Evolutionary conservation across 75 land plant species (phyloP).

Genomic region (Pinus tabuliformis): DNA sequence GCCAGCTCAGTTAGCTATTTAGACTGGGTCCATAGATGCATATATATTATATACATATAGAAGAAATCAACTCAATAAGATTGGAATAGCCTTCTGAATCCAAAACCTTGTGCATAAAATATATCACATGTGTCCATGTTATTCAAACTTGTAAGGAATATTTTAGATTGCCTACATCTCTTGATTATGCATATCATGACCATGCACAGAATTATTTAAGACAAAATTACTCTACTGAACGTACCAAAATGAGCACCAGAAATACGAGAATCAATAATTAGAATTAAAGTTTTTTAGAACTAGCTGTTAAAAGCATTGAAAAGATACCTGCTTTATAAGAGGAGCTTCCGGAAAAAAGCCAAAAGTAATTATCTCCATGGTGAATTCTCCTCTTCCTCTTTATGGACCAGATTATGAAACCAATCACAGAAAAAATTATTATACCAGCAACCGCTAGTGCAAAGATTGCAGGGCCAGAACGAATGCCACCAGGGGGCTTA

Average conservation of each 20-base stretch:
- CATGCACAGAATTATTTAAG: background rate
- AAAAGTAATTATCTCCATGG: constrained; percentile 6
- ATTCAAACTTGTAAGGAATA: background rate
- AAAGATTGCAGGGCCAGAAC: background rate
- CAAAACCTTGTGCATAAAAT: background rate
- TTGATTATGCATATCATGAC: background rate
- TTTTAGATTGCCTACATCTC: background rate
- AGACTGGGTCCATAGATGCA: background rate
- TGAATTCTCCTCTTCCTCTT: constrained; percentile 8
- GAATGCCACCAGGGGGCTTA: background rate
- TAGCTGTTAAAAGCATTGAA: background rate
- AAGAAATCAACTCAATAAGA: background rate
- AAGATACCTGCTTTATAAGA: constrained; percentile 5
- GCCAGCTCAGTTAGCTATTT: constrained; percentile 7
- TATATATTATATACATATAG: background rate
- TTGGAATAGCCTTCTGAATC: background rate
- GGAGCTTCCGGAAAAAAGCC: constrained; percentile 2
- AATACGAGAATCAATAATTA: background rate
- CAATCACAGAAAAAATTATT: constrained; percentile 1
- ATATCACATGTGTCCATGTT: background rate
- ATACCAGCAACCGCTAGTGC: background rate
- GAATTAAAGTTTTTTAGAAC: background rate
- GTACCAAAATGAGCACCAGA: background rate
- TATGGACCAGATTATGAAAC: background rate
- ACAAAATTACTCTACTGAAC: background rate